Conservation (phyloP, 2,329 filamentous ascomycete genomes). For the Colletotrichum sp. region DNA sequence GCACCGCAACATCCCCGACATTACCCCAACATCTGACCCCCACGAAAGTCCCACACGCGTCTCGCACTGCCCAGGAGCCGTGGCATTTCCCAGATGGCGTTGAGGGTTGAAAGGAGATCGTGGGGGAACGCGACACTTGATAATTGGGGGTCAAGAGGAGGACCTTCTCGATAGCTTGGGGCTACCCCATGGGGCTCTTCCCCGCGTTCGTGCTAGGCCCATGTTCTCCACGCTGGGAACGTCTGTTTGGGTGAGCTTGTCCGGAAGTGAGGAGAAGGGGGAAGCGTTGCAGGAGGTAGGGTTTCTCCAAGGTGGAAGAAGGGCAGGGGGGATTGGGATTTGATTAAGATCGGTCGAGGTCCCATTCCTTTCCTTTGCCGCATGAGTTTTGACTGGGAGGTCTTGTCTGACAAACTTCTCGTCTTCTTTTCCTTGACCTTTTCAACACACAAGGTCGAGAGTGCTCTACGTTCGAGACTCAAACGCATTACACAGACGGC, state of each 20-base stretch:
- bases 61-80: background rate
- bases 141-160: background rate
- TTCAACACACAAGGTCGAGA: background rate
- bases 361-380: background rate
- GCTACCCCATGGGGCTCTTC: slow-evolving; percentile 14
- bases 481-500: background rate
- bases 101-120: background rate
- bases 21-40: slow-evolving; percentile 12
- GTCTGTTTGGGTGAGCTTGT: background rate
- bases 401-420: background rate
- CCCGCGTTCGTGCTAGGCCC: background rate
- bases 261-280: background rate
- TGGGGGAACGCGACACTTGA: background rate
- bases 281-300: background rate
- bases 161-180: background rate
- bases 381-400: background rate
- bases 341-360: background rate
- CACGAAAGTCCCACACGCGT: slow-evolving; percentile 1
- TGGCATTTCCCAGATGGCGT: too few relatives aligned
- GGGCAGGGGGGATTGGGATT: background rate
- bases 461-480: background rate
- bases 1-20: background rate
- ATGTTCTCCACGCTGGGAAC: background rate
- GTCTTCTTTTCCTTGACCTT: background rate
- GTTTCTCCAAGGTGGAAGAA: background rate